Evolutionary conservation across 768 basidiomycete species (phyloP).

Genomic region (Albatrellus ellisii): DNA sequence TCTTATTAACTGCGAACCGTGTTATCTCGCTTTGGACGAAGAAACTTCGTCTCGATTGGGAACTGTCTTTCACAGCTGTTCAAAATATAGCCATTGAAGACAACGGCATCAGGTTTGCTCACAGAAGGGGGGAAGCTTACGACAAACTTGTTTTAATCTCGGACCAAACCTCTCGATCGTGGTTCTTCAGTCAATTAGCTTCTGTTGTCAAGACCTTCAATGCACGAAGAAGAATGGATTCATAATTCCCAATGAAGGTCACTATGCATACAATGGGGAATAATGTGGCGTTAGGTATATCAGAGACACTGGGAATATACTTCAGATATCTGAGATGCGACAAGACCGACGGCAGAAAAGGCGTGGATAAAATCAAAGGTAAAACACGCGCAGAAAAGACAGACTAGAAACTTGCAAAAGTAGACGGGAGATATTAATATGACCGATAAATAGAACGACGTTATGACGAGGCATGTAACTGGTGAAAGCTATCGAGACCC

Average conservation of each 20-base stretch:
- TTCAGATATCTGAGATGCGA: not conserved
- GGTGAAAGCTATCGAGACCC: not conserved
- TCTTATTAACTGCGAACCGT: conserved; percentile 65
- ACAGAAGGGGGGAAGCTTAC: conserved; percentile 62
- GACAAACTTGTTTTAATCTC: conserved; percentile 70
- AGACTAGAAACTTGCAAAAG: not conserved
- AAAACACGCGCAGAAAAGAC: not conserved
- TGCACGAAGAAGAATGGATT: conserved; percentile 59
- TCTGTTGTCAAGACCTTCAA: conserved; percentile 70
- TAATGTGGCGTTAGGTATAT: conserved; percentile 2
- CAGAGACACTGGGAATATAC: conserved; percentile 1
- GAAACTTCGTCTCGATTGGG: conserved; percentile 82
- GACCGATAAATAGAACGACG: conserved; percentile 10
- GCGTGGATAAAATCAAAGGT: not conserved
- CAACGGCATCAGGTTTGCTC: conserved; percentile 77
- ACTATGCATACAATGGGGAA: conserved; percentile 1
- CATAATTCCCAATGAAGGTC: conserved; percentile 7
- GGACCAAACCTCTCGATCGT: conserved; percentile 59
- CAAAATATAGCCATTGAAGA: conserved; percentile 85
- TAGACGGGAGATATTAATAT: too few relatives aligned
- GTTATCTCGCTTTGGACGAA: conserved; percentile 79
- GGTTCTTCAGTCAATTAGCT: conserved; percentile 73
- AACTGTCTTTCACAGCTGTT: conserved; percentile 75
- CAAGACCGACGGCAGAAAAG: not conserved
- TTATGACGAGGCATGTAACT: not conserved